Conservation (phyloP, 2,329 filamentous ascomycete species). For the Aspergillus arachidicola region DNA sequence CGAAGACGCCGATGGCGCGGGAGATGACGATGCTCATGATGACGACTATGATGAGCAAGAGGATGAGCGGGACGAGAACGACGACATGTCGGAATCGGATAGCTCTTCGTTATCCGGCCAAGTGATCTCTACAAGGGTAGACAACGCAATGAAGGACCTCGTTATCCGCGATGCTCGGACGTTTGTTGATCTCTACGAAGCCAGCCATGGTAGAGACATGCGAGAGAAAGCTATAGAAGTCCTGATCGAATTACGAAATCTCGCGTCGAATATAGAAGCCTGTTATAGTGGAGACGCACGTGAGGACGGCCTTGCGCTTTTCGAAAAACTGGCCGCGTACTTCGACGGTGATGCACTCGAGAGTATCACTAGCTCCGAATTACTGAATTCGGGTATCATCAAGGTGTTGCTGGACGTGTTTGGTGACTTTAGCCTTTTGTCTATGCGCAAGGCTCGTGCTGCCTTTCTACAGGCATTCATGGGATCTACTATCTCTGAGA, state of each 20-base stretch:
- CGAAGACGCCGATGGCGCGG: constrained; percentile 45
- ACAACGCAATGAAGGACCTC: constrained; percentile 65
- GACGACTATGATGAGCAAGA: constrained; percentile 58
- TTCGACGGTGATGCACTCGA: constrained; percentile 88
- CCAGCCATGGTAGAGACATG: constrained; percentile 71
- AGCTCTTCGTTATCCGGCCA: constrained; percentile 60
- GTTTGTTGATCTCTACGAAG: constrained; percentile 83
- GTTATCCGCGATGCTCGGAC: constrained; percentile 77
- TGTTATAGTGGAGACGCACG: constrained; percentile 62
- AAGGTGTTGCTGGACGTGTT: constrained; percentile 81
- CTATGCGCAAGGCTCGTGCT: constrained; percentile 64
- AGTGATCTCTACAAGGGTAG: constrained; percentile 40
- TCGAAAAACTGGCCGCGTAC: constrained; percentile 74
- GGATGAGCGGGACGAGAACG: constrained; percentile 49
- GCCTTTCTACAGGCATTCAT: constrained; percentile 93
- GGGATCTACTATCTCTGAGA: constrained; percentile 65
- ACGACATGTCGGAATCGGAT: constrained; percentile 65
- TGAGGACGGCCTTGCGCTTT: constrained; percentile 64
- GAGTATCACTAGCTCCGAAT: constrained; percentile 92
- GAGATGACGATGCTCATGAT: constrained; percentile 58
- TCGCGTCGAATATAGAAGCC: constrained; percentile 71
- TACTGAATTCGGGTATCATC: constrained; percentile 88
- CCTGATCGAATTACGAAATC: constrained; percentile 68
- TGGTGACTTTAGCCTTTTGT: constrained; percentile 61
- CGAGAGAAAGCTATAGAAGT: constrained; percentile 79